Base-by-base conservation (phyloP, 176 grass and related monocot species). In the Aegilops tauschii region DNA sequence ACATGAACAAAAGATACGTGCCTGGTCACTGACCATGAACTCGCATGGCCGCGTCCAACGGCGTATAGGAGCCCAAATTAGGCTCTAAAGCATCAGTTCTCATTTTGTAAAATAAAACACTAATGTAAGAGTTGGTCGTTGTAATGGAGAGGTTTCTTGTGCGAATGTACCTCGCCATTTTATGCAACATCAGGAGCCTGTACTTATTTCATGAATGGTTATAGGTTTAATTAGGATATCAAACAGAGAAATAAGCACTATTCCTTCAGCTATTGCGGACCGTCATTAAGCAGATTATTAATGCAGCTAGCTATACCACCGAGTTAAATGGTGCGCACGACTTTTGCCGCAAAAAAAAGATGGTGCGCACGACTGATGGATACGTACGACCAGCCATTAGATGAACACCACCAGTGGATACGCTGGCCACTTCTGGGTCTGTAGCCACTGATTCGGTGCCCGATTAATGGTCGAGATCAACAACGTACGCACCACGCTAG, bases 301-400 rank as follows among this genome's bases (percentile, higher is more conserved):
- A 12, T 44, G 42, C 42, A 44, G 42, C 42, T 12, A 44, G 42
- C 42, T 3, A 44, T 44, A 44, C 10, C 42, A 44, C 42, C 10
- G 42, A 44, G 65, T 18, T 68, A 49, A 14, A 68, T 68, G 65
- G 2, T 16, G 65, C 67, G 67, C 67, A 69, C 68, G 68, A 71
- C 68, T 39, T 34, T 34, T 34, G 4, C 32, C 32, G 32, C 4
- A 34, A 34, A 32, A 32, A 34, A 34, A 34, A 49, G 6, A 68
- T 68, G 65, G 2, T 16, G 65, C 67, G 67, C 67, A 69, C 68
- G 68, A 71, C 68, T 39, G 68, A 71, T n/a, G 68, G 68, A 71
- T 39, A 71, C 35, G 68, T 39, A 35, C 34, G 35, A 20, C 68
- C 68, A 40, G 34, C 9, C 32, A 37, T 70, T 69, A 16, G 27